Evolutionary conservation across 139 green algal species (phyloP).

Genomic region (Diplosphaera chodatii): DNA sequence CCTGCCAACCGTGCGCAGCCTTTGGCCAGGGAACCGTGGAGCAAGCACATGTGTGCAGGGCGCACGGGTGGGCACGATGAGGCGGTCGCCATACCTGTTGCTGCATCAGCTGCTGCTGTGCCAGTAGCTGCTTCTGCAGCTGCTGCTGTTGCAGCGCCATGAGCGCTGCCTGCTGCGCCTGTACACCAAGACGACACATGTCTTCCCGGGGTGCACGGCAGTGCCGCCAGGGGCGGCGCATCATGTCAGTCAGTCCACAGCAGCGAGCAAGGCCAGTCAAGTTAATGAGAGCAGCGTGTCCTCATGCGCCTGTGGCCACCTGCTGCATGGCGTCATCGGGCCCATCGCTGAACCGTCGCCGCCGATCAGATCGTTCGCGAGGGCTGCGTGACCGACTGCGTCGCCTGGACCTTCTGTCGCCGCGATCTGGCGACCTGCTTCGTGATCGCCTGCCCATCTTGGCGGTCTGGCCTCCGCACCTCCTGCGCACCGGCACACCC

Average conservation of each 20-base stretch:
- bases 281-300: too few relatives aligned
- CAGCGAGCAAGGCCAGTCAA: too few relatives aligned
- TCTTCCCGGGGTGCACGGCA: too few relatives aligned
- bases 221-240: too few relatives aligned
- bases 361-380: not conserved
- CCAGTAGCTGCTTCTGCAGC: slow-evolving; percentile 50
- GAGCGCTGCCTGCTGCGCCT: slow-evolving; percentile 32
- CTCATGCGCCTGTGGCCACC: slow-evolving; percentile 22
- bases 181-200: too few relatives aligned
- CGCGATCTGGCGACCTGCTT: not conserved
- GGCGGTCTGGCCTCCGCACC: too few relatives aligned
- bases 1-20: too few relatives aligned
- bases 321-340: not conserved
- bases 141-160: slow-evolving; percentile 39
- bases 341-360: not conserved
- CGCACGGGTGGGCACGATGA: too few relatives aligned
- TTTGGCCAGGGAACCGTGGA: too few relatives aligned
- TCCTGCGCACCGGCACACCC: too few relatives aligned
- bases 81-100: slow-evolving; percentile 21
- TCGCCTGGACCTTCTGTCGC: not conserved
- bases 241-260: too few relatives aligned
- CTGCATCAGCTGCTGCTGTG: slow-evolving; percentile 42
- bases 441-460: not conserved
- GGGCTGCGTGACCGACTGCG: not conserved
- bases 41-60: too few relatives aligned